Conservation (phyloP, 805 yeast genomes). For the Saturnispora sanitii region DNA sequence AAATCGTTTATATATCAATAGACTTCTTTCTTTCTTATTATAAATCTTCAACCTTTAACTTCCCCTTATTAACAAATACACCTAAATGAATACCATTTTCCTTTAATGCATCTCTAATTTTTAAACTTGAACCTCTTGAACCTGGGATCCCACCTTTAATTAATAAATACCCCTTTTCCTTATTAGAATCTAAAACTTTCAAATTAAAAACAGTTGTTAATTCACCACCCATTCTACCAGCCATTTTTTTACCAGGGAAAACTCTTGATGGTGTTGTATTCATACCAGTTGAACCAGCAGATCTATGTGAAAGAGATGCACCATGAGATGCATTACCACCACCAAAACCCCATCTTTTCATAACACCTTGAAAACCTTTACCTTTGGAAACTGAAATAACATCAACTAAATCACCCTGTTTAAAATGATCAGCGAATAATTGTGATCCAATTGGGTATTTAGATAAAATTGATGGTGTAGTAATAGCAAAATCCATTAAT, state of each 20-base stretch:
- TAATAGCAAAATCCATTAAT: constrained; percentile 71
- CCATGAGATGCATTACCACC: constrained; percentile 95
- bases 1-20: no score
- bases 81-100: constrained; percentile 23
- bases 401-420: constrained; percentile 77
- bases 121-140: constrained; percentile 65
- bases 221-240: constrained; percentile 89
- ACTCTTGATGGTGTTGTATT: constrained; percentile 94
- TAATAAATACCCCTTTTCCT: constrained; percentile 68
- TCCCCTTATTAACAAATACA: constrained; percentile 6
- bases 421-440: constrained; percentile 74
- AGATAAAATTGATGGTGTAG: constrained; percentile 40
- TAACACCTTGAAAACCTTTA: constrained; percentile 96
- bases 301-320: constrained; percentile 86
- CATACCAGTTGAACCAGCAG: constrained; percentile 96
- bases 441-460: constrained; percentile 70
- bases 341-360: constrained; percentile 85
- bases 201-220: constrained; percentile 66
- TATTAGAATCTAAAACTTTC: constrained; percentile 69
- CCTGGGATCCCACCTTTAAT: constrained; percentile 92
- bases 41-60: background rate
- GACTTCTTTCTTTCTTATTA: background rate
- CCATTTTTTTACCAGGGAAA: constrained; percentile 95
- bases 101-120: constrained; percentile 70
- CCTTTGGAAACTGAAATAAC: constrained; percentile 75